Conservation (phyloP, 1,284 basidiomycete species). For the Phylloboletellus chloephorus region DNA sequence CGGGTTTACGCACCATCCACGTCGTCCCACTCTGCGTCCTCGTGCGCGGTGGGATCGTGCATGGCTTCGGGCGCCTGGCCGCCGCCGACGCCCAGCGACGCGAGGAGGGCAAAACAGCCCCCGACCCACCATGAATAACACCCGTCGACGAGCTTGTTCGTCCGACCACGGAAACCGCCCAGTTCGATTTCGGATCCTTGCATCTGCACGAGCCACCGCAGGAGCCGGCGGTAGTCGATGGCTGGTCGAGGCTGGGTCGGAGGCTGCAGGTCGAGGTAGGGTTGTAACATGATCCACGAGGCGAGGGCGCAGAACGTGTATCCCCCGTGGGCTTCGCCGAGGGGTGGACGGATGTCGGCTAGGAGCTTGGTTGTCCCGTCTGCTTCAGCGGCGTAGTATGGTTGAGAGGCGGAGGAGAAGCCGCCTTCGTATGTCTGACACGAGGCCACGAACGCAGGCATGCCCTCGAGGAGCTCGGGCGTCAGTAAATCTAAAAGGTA, state of each 20-base stretch:
- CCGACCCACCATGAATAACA: conserved; percentile 99
- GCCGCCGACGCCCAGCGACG: conserved; percentile 53
- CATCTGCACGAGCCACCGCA: conserved; percentile 85
- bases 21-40: conserved; percentile 53
- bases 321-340: conserved; percentile 74
- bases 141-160: conserved; percentile 98
- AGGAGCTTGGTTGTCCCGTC: conserved; percentile 30
- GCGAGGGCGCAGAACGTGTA: conserved; percentile 68
- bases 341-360: conserved; percentile 49
- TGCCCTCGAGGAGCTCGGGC: conserved; percentile 74
- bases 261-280: conserved; percentile 37
- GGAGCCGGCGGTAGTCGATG: conserved; percentile 58
- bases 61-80: conserved; percentile 22
- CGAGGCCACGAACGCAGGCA: conserved; percentile 60
- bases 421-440: conserved; percentile 99
- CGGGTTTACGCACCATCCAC: conserved; percentile 51
- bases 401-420: conserved; percentile 80
- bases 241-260: background rate
- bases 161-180: conserved; percentile 90
- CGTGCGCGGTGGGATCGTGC: conserved; percentile 19
- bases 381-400: conserved; percentile 41
- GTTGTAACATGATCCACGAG: conserved; percentile 73
- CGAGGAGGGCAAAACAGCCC: conserved; percentile 80
- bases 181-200: conserved; percentile 82
- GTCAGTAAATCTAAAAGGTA: conserved; percentile 79